Evolutionary conservation across 1,284 basidiomycete species (phyloP).

Genomic region (Vanrija pseudolonga): DNA sequence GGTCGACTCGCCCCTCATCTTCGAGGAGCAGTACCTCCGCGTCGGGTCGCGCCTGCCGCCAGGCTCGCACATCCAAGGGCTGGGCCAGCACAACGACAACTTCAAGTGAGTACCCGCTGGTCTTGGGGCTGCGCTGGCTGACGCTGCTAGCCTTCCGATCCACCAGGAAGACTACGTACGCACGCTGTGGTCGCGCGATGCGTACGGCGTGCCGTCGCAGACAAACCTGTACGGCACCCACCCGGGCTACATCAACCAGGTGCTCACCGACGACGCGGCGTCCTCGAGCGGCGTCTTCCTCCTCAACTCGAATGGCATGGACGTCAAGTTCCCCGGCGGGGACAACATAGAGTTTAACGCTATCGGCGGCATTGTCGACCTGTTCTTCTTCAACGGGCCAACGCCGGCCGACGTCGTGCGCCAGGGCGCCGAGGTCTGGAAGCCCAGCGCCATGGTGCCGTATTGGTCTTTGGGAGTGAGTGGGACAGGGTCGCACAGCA

Average conservation of each 20-base stretch:
- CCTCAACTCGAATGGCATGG: constrained; percentile 37
- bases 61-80: constrained; percentile 68
- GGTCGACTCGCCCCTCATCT: constrained; percentile 59
- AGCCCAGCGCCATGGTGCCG: constrained; percentile 23
- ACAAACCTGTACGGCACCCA: constrained; percentile 35
- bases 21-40: constrained; percentile 75
- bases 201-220: constrained; percentile 11
- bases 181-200: constrained; percentile 32
- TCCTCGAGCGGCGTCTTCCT: constrained; percentile 50
- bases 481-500: not conserved
- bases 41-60: constrained; percentile 43
- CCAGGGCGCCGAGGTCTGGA: constrained; percentile 23
- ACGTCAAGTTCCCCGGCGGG: constrained; percentile 26
- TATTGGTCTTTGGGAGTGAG: constrained; percentile 32
- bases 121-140: constrained; percentile 59
- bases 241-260: constrained; percentile 25
- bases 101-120: constrained; percentile 1
- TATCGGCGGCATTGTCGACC: constrained; percentile 33
- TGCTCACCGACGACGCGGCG: not conserved
- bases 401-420: constrained; percentile 12
- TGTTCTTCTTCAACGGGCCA: constrained; percentile 25
- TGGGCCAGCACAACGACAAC: constrained; percentile 57
- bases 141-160: constrained; percentile 59
- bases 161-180: constrained; percentile 45
- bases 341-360: constrained; percentile 24